Evolutionary conservation across 2,329 filamentous ascomycete genomes (phyloP).

Genomic region (Paecilomyces variotii): DNA sequence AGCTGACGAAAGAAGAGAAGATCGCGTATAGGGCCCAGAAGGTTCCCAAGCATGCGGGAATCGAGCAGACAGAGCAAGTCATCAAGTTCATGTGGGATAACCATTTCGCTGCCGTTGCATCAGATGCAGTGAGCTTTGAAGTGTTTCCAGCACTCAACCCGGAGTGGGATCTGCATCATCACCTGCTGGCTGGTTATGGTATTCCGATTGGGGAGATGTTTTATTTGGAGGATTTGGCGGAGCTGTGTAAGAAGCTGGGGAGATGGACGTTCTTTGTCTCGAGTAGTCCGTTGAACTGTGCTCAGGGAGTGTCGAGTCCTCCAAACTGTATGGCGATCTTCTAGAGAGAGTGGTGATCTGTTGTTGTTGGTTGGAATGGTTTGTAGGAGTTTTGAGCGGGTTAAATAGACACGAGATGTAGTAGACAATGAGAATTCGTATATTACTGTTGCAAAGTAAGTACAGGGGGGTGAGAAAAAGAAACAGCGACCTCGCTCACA

Average conservation of each 20-base stretch:
- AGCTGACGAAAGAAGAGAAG: conserved; percentile 20
- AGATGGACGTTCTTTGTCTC: conserved; percentile 33
- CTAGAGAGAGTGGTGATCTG: conserved; percentile 7
- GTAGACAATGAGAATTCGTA: too few species aligned
- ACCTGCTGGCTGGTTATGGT: conserved; percentile 30
- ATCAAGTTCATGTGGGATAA: conserved; percentile 54
- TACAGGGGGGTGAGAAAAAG: too few species aligned
- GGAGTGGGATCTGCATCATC: conserved; percentile 29
- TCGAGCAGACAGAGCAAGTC: conserved; percentile 33
- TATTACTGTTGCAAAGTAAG: too few species aligned
- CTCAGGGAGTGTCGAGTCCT: conserved; percentile 32
- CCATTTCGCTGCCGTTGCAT: conserved; percentile 51
- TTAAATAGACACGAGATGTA: neutral
- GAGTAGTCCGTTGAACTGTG: conserved; percentile 33
- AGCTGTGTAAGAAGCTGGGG: conserved; percentile 21
- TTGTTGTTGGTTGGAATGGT: neutral
- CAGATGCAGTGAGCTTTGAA: conserved; percentile 53
- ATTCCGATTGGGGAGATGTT: conserved; percentile 35
- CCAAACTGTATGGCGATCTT: conserved; percentile 39
- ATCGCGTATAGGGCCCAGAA: conserved; percentile 22
- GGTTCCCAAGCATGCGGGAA: conserved; percentile 25
- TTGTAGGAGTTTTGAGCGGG: neutral
- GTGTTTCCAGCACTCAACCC: conserved; percentile 34
- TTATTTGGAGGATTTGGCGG: conserved; percentile 29
- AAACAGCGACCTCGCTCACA: too few species aligned